A percentile compares a stretch with the other conserved stretches of the same genome.
Conservation (phyloP, 31 red algal species). For the Bonnemaisonia californica region DNA sequence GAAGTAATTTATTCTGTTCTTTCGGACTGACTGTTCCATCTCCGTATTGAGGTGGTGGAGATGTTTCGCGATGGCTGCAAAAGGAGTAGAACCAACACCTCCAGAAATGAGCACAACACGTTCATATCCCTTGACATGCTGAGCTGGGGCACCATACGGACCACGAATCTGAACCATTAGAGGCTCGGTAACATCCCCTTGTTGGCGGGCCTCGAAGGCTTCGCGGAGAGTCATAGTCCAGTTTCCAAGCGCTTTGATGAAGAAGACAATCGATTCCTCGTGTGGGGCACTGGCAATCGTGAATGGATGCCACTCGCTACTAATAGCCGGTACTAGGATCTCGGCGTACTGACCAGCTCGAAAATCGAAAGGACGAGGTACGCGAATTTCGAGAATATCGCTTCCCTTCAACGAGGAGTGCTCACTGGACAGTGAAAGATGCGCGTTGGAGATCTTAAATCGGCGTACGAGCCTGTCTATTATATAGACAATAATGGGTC, state of each 20-base stretch:
- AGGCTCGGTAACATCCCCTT: constrained; percentile 26
- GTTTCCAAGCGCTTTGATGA: constrained; percentile 72
- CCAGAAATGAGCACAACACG: constrained; percentile 79
- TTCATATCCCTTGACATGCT: constrained; percentile 78
- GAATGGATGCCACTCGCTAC: constrained; percentile 84
- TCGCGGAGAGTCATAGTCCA: constrained; percentile 74
- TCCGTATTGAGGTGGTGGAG: constrained; percentile 39
- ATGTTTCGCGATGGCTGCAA: constrained; percentile 62
- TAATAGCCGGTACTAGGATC: constrained; percentile 67
- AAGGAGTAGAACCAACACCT: constrained; percentile 87
- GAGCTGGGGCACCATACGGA: constrained; percentile 81
- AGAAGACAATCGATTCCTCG: constrained; percentile 66
- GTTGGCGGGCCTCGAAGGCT: constrained; percentile 27
- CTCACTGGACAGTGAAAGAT: constrained; percentile 31
- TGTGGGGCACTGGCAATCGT: constrained; percentile 83
- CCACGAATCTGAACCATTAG: constrained; percentile 63
- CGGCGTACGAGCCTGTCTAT: constrained; percentile 49
- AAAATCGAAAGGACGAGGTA: constrained; percentile 66
- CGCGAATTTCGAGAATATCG: constrained; percentile 51
- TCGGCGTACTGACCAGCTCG: constrained; percentile 86
- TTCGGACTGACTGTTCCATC: background rate
- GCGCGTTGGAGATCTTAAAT: constrained; percentile 13
- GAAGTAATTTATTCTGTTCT: background rate
- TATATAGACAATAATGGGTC: constrained; percentile 64
- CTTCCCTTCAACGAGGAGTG: constrained; percentile 47